Evolutionary conservation across 768 basidiomycete species (phyloP).

Genomic region (Kwoniella heveanensis): DNA sequence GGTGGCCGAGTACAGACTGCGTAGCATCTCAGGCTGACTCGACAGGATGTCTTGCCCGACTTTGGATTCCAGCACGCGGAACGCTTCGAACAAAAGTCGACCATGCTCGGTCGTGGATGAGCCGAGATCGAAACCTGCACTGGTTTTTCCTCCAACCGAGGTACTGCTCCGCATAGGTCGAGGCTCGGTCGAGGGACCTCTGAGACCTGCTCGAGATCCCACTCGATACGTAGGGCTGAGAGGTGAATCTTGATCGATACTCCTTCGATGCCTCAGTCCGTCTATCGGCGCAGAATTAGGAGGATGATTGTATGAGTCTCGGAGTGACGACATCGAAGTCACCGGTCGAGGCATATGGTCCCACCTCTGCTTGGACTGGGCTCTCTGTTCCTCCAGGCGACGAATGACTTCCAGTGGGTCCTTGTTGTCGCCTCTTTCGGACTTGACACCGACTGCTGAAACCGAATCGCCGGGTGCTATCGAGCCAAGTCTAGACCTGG

Average conservation of each 20-base stretch:
- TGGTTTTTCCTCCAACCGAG: conserved; percentile 21
- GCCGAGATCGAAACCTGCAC: conserved; percentile 23
- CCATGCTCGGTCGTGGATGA: conserved; percentile 41
- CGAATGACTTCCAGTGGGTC: conserved; percentile 43
- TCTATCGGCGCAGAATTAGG: conserved; percentile 39
- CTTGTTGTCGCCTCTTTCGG: conserved; percentile 20
- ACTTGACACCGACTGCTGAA: conserved; percentile 33
- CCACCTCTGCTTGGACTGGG: conserved; percentile 38
- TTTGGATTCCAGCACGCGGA: conserved; percentile 35
- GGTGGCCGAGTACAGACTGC: conserved; percentile 31
- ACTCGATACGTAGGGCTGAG: conserved; percentile 27
- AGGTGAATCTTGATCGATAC: conserved; percentile 25
- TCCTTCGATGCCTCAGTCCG: conserved; percentile 20
- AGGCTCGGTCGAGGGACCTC: conserved; percentile 32
- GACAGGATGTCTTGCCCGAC: conserved; percentile 26
- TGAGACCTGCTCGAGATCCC: conserved; percentile 19
- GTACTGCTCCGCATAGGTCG: conserved; percentile 39
- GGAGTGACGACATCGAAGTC: conserved; percentile 43
- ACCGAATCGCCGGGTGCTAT: conserved; percentile 38
- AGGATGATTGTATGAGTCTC: conserved; percentile 29
- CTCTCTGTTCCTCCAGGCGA: conserved; percentile 35
- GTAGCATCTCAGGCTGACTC: conserved; percentile 28
- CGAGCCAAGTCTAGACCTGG: conserved; percentile 15
- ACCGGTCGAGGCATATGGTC: conserved; percentile 34
- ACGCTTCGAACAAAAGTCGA: conserved; percentile 48